Percentiles rank a stretch among this genome's conserved stretches.
Conservation (phyloP, 75 land plant genomes). For the Larix kaempferi region DNA sequence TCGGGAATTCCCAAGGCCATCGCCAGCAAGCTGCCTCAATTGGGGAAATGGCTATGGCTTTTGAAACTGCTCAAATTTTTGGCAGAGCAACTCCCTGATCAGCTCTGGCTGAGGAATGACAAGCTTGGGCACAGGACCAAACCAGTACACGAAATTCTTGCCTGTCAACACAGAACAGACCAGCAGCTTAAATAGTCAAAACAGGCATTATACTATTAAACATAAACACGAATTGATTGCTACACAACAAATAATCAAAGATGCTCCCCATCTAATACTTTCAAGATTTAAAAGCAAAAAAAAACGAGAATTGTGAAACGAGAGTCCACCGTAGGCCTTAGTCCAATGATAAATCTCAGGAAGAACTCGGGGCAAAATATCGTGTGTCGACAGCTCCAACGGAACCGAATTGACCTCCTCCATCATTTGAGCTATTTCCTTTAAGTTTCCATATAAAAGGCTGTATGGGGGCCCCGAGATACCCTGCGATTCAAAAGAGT, state of each 20-base stretch:
- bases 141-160: too few relatives aligned
- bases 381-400: background rate
- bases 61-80: background rate
- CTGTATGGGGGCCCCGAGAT: conserved; percentile 1
- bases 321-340: background rate
- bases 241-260: too few relatives aligned
- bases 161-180: too few relatives aligned
- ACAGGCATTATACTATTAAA: too few relatives aligned
- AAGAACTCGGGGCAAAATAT: conserved; percentile 9
- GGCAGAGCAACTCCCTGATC: conserved; percentile 28
- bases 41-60: conserved; percentile 12
- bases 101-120: conserved; percentile 35
- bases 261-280: too few relatives aligned
- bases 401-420: background rate
- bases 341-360: conserved; percentile 10
- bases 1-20: conserved; percentile 20
- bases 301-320: too few relatives aligned
- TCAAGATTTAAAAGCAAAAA: too few relatives aligned
- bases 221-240: too few relatives aligned
- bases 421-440: background rate
- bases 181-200: too few relatives aligned
- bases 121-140: conserved; percentile 12
- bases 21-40: conserved; percentile 3
- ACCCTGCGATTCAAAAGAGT: background rate
- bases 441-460: background rate